These are phyloP conservation scores for Fusarium nygamai DNA, from an alignment of 2,329 filamentous ascomycete species.

Conservation along the genomic window DNA sequence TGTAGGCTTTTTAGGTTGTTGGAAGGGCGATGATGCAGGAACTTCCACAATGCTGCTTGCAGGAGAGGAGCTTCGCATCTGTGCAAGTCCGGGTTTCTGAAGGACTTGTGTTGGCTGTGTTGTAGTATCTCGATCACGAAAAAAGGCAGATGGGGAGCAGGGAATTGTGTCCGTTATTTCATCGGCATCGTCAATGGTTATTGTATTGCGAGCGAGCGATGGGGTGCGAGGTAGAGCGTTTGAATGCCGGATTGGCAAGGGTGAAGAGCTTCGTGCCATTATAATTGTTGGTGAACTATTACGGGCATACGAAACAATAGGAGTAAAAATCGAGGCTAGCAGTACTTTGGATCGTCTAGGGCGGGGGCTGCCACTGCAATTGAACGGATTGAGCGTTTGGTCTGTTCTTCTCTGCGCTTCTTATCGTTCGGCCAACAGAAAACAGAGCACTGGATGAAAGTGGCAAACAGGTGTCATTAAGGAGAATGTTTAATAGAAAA, in stretches of 20 bases:
- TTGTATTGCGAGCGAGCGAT: conserved; percentile 38
- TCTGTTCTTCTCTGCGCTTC: not conserved
- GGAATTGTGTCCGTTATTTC: conserved; percentile 60
- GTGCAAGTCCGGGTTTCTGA: conserved; percentile 50
- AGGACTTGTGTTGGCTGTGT: conserved; percentile 62
- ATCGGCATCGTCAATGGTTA: conserved; percentile 53
- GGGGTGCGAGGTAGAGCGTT: conserved; percentile 44
- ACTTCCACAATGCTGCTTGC: conserved; percentile 73
- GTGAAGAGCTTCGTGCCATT: conserved; percentile 47
- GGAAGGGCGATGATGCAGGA: conserved; percentile 85
- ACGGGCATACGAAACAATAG: conserved; percentile 6
- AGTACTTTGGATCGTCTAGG: conserved; percentile 4
- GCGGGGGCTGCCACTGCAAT: conserved; percentile 18
- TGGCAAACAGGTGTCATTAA: not conserved
- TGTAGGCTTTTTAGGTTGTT: conserved; percentile 48
- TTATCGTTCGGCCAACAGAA: conserved; percentile 23
- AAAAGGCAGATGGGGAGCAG: conserved; percentile 53
- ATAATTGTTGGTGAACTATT: conserved; percentile 13
- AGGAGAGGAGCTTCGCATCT: conserved; percentile 54
- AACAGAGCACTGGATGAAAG: conserved; percentile 21
- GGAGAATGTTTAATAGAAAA: not conserved
- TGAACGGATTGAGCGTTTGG: conserved; percentile 14
- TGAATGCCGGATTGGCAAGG: conserved; percentile 46
- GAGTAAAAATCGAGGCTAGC: conserved; percentile 13
- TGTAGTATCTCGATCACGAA: conserved; percentile 44